A percentile compares a stretch with the other conserved stretches of the same genome.
These are phyloP conservation scores for Warburgia ugandensis DNA, from an alignment of 164 flowering plant species.

Conservation along the genomic window DNA sequence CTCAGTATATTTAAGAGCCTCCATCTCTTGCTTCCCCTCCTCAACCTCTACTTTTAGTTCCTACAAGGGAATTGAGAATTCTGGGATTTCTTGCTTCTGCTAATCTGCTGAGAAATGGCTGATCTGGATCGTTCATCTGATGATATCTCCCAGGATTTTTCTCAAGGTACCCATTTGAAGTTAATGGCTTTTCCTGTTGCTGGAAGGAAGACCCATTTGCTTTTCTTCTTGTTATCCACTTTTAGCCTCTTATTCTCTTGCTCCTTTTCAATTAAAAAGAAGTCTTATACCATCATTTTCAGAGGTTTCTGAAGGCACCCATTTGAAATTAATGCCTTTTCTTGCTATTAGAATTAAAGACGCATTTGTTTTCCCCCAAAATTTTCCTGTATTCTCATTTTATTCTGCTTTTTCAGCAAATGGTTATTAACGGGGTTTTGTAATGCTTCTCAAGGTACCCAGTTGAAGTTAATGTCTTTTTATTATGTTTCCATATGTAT, in stretches of 20 bases:
- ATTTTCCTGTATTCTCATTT: too few relatives aligned
- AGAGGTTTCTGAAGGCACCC: slow-evolving; percentile 23
- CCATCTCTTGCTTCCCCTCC: background rate
- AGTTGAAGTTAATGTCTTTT: too few relatives aligned
- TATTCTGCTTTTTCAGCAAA: too few relatives aligned
- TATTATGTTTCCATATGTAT: too few relatives aligned
- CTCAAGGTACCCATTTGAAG: background rate
- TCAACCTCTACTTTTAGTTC: background rate
- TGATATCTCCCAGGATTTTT: background rate
- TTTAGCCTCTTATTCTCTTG: background rate
- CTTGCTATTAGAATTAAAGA: background rate
- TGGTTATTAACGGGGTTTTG: too few relatives aligned
- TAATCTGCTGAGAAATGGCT: background rate
- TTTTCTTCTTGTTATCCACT: background rate
- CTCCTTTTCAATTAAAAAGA: background rate
- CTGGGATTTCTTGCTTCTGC: background rate
- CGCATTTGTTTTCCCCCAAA: background rate
- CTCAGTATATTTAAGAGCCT: slow-evolving; percentile 2
- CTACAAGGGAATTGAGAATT: background rate
- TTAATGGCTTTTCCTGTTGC: too few relatives aligned
- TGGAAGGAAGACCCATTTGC: too few relatives aligned
- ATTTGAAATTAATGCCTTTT: background rate
- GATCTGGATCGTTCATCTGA: background rate
- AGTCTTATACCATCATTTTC: slow-evolving; percentile 9
- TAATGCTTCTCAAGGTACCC: background rate